A percentile compares a stretch with the other conserved stretches of the same genome.
phyloP scores from a whole-genome alignment of 108 stramenopile genomes.

The Fragilariopsis cylindrus region DNA sequence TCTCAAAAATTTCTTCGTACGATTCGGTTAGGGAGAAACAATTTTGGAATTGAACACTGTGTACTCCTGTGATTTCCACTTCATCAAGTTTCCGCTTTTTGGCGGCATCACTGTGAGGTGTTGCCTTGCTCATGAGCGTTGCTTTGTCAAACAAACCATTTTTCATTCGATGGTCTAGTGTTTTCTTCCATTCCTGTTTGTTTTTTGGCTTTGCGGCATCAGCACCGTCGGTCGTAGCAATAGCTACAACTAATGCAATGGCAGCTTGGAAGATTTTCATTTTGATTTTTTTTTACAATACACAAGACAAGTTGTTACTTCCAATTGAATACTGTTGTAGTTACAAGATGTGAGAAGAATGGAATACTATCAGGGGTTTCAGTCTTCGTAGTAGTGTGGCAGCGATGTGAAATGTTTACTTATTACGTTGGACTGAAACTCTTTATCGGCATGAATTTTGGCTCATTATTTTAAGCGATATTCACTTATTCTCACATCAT shows the following conservation, averaged over 20 bases:
- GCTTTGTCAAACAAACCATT: constrained; percentile 31
- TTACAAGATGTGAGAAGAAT: background rate
- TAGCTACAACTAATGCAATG: constrained; percentile 4
- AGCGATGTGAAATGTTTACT: too few relatives aligned
- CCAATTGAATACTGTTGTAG: background rate
- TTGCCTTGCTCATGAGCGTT: constrained; percentile 30
- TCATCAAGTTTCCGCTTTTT: constrained; percentile 25
- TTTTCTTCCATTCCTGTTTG: constrained; percentile 3
- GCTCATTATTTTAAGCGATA: too few relatives aligned
- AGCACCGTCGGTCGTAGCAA: constrained; percentile 1
- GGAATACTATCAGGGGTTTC: too few relatives aligned
- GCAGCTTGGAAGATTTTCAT: constrained; percentile 13
- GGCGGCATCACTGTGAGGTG: constrained; percentile 34
- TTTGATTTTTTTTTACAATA: background rate
- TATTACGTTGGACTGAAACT: too few relatives aligned
- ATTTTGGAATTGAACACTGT: constrained; percentile 37
- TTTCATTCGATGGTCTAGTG: constrained; percentile 15
- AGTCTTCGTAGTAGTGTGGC: too few relatives aligned
- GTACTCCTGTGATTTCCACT: constrained; percentile 26
- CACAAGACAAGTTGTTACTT: background rate
- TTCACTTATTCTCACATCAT: too few relatives aligned
- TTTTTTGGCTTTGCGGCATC: background rate
- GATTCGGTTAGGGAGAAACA: constrained; percentile 33
- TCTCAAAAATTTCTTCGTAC: constrained; percentile 31
- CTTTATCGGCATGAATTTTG: too few relatives aligned